Base-by-base conservation (phyloP, 176 grass and related monocot species). In the Hsuehochloa calcarea region DNA sequence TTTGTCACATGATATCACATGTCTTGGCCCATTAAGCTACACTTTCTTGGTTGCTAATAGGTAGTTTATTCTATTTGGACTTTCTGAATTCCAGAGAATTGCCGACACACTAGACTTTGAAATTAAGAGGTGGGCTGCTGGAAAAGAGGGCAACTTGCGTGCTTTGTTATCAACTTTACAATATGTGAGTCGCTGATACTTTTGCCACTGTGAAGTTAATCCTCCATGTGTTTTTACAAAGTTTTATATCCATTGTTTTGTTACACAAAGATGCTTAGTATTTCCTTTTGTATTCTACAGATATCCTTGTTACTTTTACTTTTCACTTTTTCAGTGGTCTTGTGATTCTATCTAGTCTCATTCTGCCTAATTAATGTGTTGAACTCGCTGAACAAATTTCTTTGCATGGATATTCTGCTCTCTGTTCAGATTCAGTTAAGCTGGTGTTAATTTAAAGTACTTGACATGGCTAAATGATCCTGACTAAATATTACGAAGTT, bases 141-240 rank as follows among this genome's bases (percentile, higher is more conserved):
- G 96, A 71, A 99, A 96, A 91, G 96, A 99, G 86, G 86, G 88
- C 85, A 99, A 99, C 70, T 82, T 99, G 75, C 96, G 96, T 87
- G 87, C 96, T 56, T 86, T 99, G 82, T 74, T 99, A 65, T 95
- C 93, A 79, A 96, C 91, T 77, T 87, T 96, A 83, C 96, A 99
- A 86, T 96, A 94, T 89, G 96, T 99, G 54, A 99, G 93, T 81
- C 12, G 23, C 47, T 45, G 5, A 47, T 76, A 45, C 63, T 31
- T 75, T 81, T 52, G 52, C 8, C 17, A 65, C 23, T 62, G 23
- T 13, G n/a, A 75, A 50, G 51, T 54, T 86, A 66, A 79, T 81
- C 12, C 55, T 81, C 6, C 47, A 54, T 64, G 44, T 71, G 20
- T 81, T 80, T 74, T 68, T 54, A 61, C 50, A 27, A 38, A 64